Evolutionary conservation across 139 green algal species (phyloP).

Genomic region (Chlamydomonas applanata): DNA sequence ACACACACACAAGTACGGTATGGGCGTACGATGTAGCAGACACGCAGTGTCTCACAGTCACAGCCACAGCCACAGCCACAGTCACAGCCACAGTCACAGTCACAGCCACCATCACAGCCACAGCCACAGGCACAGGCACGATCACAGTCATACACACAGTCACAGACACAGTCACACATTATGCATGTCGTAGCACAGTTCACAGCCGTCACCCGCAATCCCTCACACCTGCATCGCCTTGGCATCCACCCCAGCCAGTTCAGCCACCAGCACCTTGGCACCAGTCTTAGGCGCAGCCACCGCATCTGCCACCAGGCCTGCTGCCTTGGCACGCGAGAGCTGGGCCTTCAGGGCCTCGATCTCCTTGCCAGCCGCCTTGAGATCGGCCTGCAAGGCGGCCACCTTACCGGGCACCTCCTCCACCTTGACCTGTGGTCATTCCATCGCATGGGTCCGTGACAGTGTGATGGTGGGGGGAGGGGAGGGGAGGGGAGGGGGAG

Average conservation of each 20-base stretch:
- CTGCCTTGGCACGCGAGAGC: slow-evolving; percentile 72
- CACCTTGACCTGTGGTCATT: slow-evolving; percentile 27
- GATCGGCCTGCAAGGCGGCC: slow-evolving; percentile 57
- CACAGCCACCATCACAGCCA: too few species aligned
- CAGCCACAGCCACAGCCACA: too few species aligned
- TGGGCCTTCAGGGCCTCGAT: slow-evolving; percentile 57
- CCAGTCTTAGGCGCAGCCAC: slow-evolving; percentile 34
- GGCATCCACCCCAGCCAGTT: slow-evolving; percentile 71
- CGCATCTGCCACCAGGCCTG: slow-evolving; percentile 42
- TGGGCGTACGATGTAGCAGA: too few species aligned
- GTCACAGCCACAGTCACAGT: too few species aligned
- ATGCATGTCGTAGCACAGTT: too few species aligned
- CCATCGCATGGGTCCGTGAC: too few species aligned
- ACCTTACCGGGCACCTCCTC: slow-evolving; percentile 63
- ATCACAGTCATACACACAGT: too few species aligned
- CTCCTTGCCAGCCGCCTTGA: slow-evolving; percentile 62
- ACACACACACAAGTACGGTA: too few species aligned
- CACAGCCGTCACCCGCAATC: too few species aligned
- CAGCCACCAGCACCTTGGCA: slow-evolving; percentile 63
- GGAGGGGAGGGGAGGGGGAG: background rate
- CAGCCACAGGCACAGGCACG: too few species aligned
- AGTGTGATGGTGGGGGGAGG: background rate
- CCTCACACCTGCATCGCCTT: slow-evolving; percentile 52
- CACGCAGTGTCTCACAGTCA: too few species aligned
- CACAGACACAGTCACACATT: too few species aligned